Evolutionary conservation across 2,329 filamentous ascomycete genomes (phyloP), one percentile per base, ranked within the genome.

Genomic region (Fusarium algeriense): DNA sequence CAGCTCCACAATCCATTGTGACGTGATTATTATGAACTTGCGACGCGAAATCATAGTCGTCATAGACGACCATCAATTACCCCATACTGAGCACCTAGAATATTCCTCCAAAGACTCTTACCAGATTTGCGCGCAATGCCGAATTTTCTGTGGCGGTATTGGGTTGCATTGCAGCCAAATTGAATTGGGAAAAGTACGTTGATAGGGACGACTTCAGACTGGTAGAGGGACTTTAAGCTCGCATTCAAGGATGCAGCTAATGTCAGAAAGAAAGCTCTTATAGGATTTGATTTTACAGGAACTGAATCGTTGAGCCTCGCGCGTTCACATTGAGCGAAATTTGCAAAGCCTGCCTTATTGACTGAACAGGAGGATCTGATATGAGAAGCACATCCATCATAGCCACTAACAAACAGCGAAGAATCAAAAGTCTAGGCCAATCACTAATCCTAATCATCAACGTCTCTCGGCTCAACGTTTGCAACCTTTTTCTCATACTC

Each of bases 21-120:
- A 62, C 60, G 54, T 59, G 53, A 62, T 49, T 44, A n/a, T 49
- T 59, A 17, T 41, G 19, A 20, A 23, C 34, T 17, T 9, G 7
- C 15, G 12, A 26, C 26, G 3, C 14, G 3, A 9, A 30, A 6
- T 44, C 11, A 12, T 19, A 19, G 28, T 28, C 60, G 54, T 63
- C 60, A 63, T 63, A 44, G 54, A 50, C 15, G 12, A 1, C 23
- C 1, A 5, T 13, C 15, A 23, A 32, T 40, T 23, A 41, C 13
- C 8, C n/a, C 14, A 32, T 23, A 28, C 12, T 32, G 43, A 30
- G 19, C 13, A 30, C 3, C 13, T 30, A 15, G 44, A 30, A 11
- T n/a, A 19, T 11, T 4, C 10, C 5, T 3, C 6, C 12, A 5
- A 19, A 6, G 26, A 2, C n/a, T 30, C 19, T 30, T 46, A 15